Base-by-base conservation (phyloP, 2,329 filamentous ascomycete genomes). In the Emmonsia crescens region DNA sequence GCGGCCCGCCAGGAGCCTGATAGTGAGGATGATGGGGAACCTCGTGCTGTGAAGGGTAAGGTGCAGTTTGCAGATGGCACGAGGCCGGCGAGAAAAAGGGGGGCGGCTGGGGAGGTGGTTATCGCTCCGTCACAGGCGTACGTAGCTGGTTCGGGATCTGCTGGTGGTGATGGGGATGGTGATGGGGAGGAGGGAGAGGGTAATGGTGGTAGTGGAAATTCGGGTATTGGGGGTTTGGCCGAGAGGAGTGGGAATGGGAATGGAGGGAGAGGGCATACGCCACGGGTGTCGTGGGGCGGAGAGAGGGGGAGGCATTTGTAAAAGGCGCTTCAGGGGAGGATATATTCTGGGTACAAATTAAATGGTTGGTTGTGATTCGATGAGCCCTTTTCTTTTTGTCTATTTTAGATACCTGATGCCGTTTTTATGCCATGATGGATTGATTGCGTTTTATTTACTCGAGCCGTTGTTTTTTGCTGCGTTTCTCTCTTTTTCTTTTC, bases 41-140 rank as follows among this genome's bases (percentile, higher is more conserved):
- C 64, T 10, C 65, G 67, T 24, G 58, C 36, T 42, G 67, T 68
- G 14, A 67, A 64, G 55, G 66, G 69, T 44, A 74, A 71, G 59
- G 63, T 75, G 16, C 71, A 72, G 40, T 73, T 75, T 56, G 72
- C 72, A 0, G 72, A 74, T 58, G 69, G 67, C 2, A 68, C 69
- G 16, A 69, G 68, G 44, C 68, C 70, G 6, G 66, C 70, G 8
- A 69, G 65, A 16, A 68, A 65, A 16, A 66, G 64, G 62, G 64
- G 38, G 49, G 61, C 48, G 8, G 66, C 63, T 14, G 66, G 57
- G 21, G 51, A 29, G 38, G 63, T 49, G 36, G 51, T 64, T 27
- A 66, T 62, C 0, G 62, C 63, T 0, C 38, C 59, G 1, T 55
- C 64, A 14, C 12, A 40, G 9, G 56, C 61, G 16, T 44, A 27